phyloP scores from a whole-genome alignment of 2,329 filamentous ascomycete species.

The Aureobasidium sp. region DNA sequence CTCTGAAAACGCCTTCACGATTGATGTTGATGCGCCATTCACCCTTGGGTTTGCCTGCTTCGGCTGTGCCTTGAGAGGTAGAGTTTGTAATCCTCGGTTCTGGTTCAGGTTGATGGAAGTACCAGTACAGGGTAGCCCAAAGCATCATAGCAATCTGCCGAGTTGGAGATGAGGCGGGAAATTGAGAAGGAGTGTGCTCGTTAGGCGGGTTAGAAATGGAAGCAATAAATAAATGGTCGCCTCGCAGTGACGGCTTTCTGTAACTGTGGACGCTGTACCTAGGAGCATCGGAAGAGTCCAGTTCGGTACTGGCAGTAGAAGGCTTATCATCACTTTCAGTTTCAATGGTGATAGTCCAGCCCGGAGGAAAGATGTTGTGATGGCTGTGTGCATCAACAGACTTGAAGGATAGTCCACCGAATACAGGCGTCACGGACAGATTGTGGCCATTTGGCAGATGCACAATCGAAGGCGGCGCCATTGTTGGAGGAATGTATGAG shows the following conservation, averaged over 20 bases:
- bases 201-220: slow-evolving; percentile 76
- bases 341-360: slow-evolving; percentile 84
- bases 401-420: slow-evolving; percentile 88
- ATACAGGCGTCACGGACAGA: slow-evolving; percentile 74
- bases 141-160: slow-evolving; percentile 94
- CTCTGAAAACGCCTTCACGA: slow-evolving; percentile 79
- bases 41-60: slow-evolving; percentile 65
- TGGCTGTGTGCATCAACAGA: slow-evolving; percentile 65
- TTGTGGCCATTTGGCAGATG: slow-evolving; percentile 83
- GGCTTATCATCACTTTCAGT: slow-evolving; percentile 49
- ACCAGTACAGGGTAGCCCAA: slow-evolving; percentile 93
- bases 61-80: slow-evolving; percentile 56
- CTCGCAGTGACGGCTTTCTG: slow-evolving; percentile 63
- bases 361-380: slow-evolving; percentile 67
- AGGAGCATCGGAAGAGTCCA: slow-evolving; percentile 18
- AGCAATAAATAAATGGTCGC: slow-evolving; percentile 84
- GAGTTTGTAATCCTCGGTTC: slow-evolving; percentile 55
- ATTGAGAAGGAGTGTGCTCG: slow-evolving; percentile 76
- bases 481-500: no score
- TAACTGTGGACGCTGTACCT: slow-evolving; percentile 55
- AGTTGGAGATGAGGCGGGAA: slow-evolving; percentile 70
- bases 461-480: slow-evolving; percentile 42
- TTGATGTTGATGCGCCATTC: slow-evolving; percentile 84
- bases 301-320: slow-evolving; percentile 14
- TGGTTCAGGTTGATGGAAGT: slow-evolving; percentile 83